Percentiles rank a stretch among this genome's conserved stretches.
Evolutionary conservation across 768 basidiomycete species (phyloP).

Genomic region (Russula compacta): DNA sequence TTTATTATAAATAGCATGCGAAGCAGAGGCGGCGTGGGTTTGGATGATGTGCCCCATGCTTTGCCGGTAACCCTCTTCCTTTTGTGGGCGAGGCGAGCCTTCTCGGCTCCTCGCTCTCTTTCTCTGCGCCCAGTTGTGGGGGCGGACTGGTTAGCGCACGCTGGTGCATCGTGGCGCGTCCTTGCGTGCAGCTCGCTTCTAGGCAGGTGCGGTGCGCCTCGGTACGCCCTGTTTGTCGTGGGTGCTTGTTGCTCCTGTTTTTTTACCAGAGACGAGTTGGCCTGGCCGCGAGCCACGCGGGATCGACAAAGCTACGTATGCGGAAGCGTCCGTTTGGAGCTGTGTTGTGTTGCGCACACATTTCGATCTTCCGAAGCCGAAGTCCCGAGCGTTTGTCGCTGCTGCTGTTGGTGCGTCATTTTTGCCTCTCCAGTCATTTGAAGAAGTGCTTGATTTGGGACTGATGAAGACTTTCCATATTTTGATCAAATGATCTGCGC

Average conservation of each 20-base stretch:
- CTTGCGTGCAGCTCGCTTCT: constrained; percentile 42
- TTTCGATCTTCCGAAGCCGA: constrained; percentile 38
- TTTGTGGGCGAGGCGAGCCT: too few species aligned
- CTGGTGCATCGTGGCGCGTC: constrained; percentile 57
- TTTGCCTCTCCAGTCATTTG: neutral
- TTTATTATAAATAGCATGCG: neutral
- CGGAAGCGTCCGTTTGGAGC: neutral
- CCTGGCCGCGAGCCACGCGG: constrained; percentile 47
- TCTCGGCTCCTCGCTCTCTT: constrained; percentile 50
- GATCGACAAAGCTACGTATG: constrained; percentile 35
- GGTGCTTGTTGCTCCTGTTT: too few species aligned
- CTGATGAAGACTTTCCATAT: too few species aligned
- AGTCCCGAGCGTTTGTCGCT: constrained; percentile 43
- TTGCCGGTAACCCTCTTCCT: too few species aligned
- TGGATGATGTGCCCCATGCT: too few species aligned
- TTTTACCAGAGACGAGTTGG: constrained; percentile 59
- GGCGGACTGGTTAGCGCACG: constrained; percentile 51
- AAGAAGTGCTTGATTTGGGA: neutral
- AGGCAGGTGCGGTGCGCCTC: constrained; percentile 32
- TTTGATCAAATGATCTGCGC: neutral
- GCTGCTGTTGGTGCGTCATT: constrained; percentile 34
- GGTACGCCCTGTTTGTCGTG: constrained; percentile 30
- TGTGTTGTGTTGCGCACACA: constrained; percentile 36
- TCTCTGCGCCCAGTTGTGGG: constrained; percentile 31
- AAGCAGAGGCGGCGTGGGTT: too few species aligned